phyloP scores from a whole-genome alignment of 345 rosid species.

The rapeseed (Brassica napus) region Da-Ae NC_063436.1:21162501-21163000 shows the following conservation, averaged over 20 bases:
- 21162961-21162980: neutral
- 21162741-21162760: constrained; percentile 17
- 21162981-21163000: neutral
- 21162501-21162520: constrained; percentile 4
- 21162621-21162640: constrained; percentile 10
- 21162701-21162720: constrained; percentile 46
- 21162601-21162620: constrained; percentile 21
- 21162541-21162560: neutral
- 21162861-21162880: constrained; percentile 73
- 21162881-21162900: neutral
- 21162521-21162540: neutral
- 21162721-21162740: constrained; percentile 38
- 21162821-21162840: constrained; percentile 59
- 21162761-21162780: constrained; percentile 25
- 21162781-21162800: constrained; percentile 34
- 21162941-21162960: constrained; percentile 2
- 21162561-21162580: neutral
- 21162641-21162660: constrained; percentile 37
- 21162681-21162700: constrained; percentile 58
- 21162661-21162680: constrained; percentile 56
- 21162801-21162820: constrained; percentile 37
- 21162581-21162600: neutral
- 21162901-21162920: neutral
- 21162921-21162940: neutral
- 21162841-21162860: constrained; percentile 76